Conservation (phyloP, 768 basidiomycete genomes). For the Leccinum sublutescens region DNA sequence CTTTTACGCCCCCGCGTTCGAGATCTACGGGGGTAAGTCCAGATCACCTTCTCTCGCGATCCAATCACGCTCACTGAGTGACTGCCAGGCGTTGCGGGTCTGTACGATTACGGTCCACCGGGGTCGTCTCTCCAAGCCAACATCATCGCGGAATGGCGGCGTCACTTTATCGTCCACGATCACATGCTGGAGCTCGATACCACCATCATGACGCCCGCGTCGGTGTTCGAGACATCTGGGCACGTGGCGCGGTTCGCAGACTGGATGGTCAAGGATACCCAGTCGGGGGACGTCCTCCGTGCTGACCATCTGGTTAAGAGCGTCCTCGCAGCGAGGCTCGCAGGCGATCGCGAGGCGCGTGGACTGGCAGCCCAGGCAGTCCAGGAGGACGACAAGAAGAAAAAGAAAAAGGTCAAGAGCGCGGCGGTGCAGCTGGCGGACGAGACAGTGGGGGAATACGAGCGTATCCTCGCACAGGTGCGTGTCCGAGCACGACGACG, state of each 20-base stretch:
- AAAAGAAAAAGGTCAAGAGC: slow-evolving; percentile 70
- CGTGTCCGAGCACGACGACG: slow-evolving; percentile 22
- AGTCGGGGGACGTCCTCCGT: slow-evolving; percentile 95
- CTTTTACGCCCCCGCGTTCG: slow-evolving; percentile 98
- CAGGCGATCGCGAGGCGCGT: slow-evolving; percentile 87
- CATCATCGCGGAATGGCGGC: slow-evolving; percentile 94
- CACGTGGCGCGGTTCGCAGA: slow-evolving; percentile 98
- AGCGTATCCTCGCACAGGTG: slow-evolving; percentile 85
- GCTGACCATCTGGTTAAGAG: slow-evolving; percentile 95
- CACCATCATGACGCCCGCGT: slow-evolving; percentile 93
- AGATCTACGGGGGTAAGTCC: slow-evolving; percentile 91
- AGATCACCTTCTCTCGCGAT: background rate
- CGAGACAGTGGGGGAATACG: slow-evolving; percentile 71
- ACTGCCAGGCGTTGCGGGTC: slow-evolving; percentile 81
- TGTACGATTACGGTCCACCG: slow-evolving; percentile 98
- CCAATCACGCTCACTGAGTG: background rate
- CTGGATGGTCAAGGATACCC: slow-evolving; percentile 97
- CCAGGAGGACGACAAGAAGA: slow-evolving; percentile 51
- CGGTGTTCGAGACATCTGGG: slow-evolving; percentile 95
- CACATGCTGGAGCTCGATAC: slow-evolving; percentile 99
- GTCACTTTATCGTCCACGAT: slow-evolving; percentile 98
- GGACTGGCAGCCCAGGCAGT: slow-evolving; percentile 66
- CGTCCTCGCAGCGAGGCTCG: slow-evolving; percentile 87
- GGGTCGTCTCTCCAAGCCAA: slow-evolving; percentile 96
- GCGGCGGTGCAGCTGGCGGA: slow-evolving; percentile 74